Percentiles rank a stretch among this genome's conserved stretches.
phyloP scores from a whole-genome alignment of 2,329 filamentous ascomycete genomes.

The Trichoderma polysporum region DNA sequence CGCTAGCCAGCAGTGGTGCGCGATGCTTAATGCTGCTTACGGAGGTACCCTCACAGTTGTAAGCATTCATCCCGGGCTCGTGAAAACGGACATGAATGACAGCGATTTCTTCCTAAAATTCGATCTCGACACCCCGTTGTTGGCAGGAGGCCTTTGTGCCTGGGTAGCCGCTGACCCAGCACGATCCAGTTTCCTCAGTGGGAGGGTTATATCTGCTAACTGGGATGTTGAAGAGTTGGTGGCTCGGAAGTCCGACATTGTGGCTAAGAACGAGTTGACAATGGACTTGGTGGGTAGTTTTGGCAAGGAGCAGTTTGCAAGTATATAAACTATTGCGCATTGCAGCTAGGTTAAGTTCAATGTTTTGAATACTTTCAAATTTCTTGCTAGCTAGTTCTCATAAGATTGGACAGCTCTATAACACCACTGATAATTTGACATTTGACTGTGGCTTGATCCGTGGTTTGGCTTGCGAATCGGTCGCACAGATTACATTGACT shows the following conservation, averaged over 20 bases:
- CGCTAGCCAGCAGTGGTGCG: constrained; percentile 7
- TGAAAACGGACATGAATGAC: not conserved
- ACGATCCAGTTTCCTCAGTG: not conserved
- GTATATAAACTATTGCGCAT: not conserved
- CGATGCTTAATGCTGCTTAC: not conserved
- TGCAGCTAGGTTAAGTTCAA: too few species aligned
- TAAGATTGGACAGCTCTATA: too few species aligned
- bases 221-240: constrained; percentile 7
- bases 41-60: not conserved
- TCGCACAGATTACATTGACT: too few species aligned
- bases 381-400: too few species aligned
- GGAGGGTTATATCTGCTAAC: not conserved
- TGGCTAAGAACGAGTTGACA: not conserved
- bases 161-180: not conserved
- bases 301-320: not conserved
- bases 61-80: constrained; percentile 1
- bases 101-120: not conserved
- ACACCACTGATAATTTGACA: too few species aligned
- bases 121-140: not conserved
- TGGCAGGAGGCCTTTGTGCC: not conserved
- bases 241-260: not conserved
- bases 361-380: too few species aligned
- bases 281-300: not conserved
- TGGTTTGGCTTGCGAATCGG: too few species aligned
- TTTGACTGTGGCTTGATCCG: too few species aligned